phyloP scores from a whole-genome alignment of 2,329 filamentous ascomycete genomes.

The Sarocladium oryzae region DNA sequence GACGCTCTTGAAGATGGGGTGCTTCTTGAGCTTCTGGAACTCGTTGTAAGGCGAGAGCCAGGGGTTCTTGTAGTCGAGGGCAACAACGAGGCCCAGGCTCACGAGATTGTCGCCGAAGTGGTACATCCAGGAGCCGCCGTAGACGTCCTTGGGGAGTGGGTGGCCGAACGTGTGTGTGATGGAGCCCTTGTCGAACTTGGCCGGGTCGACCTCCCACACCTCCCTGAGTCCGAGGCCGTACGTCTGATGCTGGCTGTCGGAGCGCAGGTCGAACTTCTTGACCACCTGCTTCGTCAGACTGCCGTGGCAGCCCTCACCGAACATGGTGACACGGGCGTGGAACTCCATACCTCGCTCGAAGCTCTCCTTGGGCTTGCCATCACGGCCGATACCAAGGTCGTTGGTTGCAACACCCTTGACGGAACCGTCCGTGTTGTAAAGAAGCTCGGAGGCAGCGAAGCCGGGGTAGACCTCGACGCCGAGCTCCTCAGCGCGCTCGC shows the following conservation, averaged over 20 bases:
- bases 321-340: conserved; percentile 82
- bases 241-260: conserved; percentile 88
- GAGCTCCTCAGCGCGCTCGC: conserved; percentile 90
- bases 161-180: conserved; percentile 91
- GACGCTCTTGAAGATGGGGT: conserved; percentile 79
- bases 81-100: conserved; percentile 82
- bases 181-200: conserved; percentile 83
- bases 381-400: conserved; percentile 76
- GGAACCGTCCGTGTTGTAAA: conserved; percentile 80
- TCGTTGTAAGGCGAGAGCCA: conserved; percentile 94
- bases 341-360: conserved; percentile 99
- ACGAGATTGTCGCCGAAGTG: conserved; percentile 98
- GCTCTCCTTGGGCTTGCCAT: conserved; percentile 78
- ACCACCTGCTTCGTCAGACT: conserved; percentile 92
- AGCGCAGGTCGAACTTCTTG: conserved; percentile 85
- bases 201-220: conserved; percentile 91
- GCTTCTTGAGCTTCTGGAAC: conserved; percentile 98
- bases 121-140: conserved; percentile 99
- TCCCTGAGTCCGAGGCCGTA: conserved; percentile 95
- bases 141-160: conserved; percentile 79
- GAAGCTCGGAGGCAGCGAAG: conserved; percentile 87
- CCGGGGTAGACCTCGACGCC: conserved; percentile 96
- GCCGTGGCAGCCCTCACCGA: conserved; percentile 93
- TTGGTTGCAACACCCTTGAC: conserved; percentile 95
- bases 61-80: conserved; percentile 92